Evolutionary conservation across 192 early-diverging fungal genomes (phyloP).

Genomic region (Entrophospora sp.): DNA sequence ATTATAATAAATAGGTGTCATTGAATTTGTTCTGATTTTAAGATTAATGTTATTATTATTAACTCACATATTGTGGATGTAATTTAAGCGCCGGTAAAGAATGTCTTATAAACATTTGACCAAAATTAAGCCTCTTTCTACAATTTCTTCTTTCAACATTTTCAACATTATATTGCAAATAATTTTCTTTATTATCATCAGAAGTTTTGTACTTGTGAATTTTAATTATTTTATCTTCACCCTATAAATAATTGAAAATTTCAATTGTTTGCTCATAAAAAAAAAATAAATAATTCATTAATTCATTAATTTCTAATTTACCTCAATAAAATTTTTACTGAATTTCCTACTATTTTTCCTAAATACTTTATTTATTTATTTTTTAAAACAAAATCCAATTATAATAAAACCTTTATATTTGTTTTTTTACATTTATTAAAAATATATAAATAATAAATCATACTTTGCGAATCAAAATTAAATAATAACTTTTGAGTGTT

Average conservation of each 20-base stretch:
- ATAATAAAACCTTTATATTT: no score
- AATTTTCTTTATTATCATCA: no score
- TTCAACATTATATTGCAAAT: constrained; percentile 76
- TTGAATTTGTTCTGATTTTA: background rate
- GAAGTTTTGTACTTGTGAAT: constrained; percentile 79
- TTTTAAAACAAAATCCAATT: no score
- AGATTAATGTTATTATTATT: background rate
- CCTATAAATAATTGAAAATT: background rate
- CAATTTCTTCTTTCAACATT: constrained; percentile 55
- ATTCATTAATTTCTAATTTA: background rate
- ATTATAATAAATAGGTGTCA: no score
- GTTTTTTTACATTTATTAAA: no score
- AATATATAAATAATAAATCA: no score
- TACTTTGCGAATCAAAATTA: no score
- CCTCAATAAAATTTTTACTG: background rate
- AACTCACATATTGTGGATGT: constrained; percentile 59
- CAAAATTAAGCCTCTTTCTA: constrained; percentile 80
- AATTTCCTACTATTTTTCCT: no score
- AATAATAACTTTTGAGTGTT: no score
- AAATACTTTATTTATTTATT: no score
- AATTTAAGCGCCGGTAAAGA: constrained; percentile 78
- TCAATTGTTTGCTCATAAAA: background rate
- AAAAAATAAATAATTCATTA: background rate
- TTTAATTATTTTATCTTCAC: constrained; percentile 72
- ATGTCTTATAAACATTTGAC: constrained; percentile 77